A percentile compares a stretch with the other conserved stretches of the same genome.
These are phyloP conservation scores for Strobilomyces echinocephalus DNA, from an alignment of 768 basidiomycete genomes.

Conservation along the genomic window DNA sequence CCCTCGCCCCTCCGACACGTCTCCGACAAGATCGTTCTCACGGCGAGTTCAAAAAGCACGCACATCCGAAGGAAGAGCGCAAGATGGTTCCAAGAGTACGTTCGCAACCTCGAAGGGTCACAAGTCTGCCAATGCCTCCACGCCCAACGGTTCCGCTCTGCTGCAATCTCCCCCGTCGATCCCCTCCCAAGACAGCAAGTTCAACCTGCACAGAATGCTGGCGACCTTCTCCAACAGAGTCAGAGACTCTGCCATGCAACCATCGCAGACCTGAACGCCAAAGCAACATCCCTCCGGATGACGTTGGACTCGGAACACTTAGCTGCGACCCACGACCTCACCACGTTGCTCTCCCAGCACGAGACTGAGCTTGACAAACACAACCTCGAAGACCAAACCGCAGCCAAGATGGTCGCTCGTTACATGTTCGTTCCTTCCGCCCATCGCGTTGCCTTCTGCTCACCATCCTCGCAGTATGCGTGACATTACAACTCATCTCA, in stretches of 20 bases:
- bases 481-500: constrained; percentile 18
- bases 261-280: constrained; percentile 37
- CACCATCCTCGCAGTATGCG: constrained; percentile 13
- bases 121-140: constrained; percentile 20
- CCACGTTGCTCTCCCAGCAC: constrained; percentile 39
- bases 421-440: constrained; percentile 61
- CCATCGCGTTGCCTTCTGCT: neutral
- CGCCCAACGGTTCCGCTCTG: constrained; percentile 12
- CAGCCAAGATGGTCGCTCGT: constrained; percentile 77
- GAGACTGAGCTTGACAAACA: constrained; percentile 52
- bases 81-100: constrained; percentile 64
- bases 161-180: constrained; percentile 26
- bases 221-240: constrained; percentile 47
- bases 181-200: constrained; percentile 47
- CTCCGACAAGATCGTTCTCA: constrained; percentile 60
- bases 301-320: constrained; percentile 45
- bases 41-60: constrained; percentile 46
- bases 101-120: constrained; percentile 58
- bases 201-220: constrained; percentile 44
- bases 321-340: constrained; percentile 38
- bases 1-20: constrained; percentile 63
- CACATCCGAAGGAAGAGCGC: constrained; percentile 51
- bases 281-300: constrained; percentile 40
- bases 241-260: constrained; percentile 42
- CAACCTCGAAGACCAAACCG: constrained; percentile 63